Base-by-base conservation (phyloP, 257 asterid genomes). In the Cinchona pubescens region DNA sequence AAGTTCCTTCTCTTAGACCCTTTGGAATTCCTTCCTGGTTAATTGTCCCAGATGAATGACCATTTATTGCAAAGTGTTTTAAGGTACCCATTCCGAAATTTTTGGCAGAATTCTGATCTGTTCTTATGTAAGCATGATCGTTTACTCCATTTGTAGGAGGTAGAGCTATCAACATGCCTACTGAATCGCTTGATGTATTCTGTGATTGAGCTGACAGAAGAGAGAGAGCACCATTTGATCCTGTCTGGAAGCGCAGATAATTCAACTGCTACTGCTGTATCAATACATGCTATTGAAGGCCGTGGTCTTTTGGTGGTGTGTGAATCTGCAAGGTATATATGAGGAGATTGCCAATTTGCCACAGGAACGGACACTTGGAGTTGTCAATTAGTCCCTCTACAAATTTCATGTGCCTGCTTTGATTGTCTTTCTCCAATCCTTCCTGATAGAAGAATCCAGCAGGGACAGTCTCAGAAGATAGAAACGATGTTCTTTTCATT, bases 171-270 rank as follows among this genome's bases (percentile, higher is more conserved):
- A 79, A 61, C 65, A 61, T 46, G 46, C 75, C 78, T 1, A 79
- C 78, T 42, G 90, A 75, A 62, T 72, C 59, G 76, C 55, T 71
- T 19, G 67, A 71, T 53, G 65, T 61, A 80, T 73, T 79, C 55
- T 85, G 82, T 48, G 85, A 79, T 42, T 81, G 81, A 80, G 82
- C 55, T 88, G 95, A 91, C 97, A 91, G 97, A 91, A 89, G 91
- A 91, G 91, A 91, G 97, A 74, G 90, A 89, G 91, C 96, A 81
- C 79, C 49, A 72, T 71, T 29, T 32, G 88, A 84, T n/a, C n/a
- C n/a, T n/a, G 75, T 79, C 82, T 66, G 85, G 70, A 67, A 80
- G 71, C 83, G 16, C 62, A 14, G 79, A 68, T 16, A 80, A 46
- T 75, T 83, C 87, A 70, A 79, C 59, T 7, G 83, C 66, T 21